A percentile compares a stretch with the other conserved stretches of the same genome.
These are phyloP conservation scores for Xanthoceras sorbifolium DNA, from an alignment of 345 rosid genomes.

Conservation along the genomic window DNA sequence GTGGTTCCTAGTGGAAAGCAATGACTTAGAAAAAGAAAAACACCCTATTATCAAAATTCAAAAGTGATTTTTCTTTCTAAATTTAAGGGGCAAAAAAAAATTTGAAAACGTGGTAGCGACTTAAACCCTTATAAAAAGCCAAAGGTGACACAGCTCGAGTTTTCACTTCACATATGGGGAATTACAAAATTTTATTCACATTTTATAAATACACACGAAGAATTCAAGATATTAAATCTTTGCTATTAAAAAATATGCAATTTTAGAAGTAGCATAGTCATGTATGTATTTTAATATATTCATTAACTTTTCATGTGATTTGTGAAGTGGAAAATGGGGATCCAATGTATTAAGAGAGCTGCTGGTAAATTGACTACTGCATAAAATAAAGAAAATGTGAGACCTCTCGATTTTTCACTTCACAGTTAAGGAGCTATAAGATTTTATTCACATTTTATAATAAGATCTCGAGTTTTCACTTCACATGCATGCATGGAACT, in stretches of 20 bases:
- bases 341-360: not conserved
- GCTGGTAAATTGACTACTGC: not conserved
- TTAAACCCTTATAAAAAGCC: not conserved
- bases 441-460: not conserved
- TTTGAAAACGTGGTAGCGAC: not conserved
- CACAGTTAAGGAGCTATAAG: not conserved
- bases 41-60: not conserved
- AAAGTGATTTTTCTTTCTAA: not conserved
- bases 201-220: not conserved
- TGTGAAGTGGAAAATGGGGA: not conserved
- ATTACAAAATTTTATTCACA: not conserved
- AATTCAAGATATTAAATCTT: too few species aligned
- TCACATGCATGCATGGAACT: not conserved
- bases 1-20: not conserved
- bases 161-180: conserved; percentile 15
- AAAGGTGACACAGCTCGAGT: conserved; percentile 7
- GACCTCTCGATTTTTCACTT: conserved; percentile 22
- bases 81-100: not conserved
- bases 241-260: too few species aligned
- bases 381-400: not conserved
- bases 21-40: not conserved
- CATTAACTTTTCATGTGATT: too few species aligned
- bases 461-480: not conserved
- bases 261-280: too few species aligned
- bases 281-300: too few species aligned